Evolutionary conservation across 2,329 filamentous ascomycete genomes (phyloP).

Genomic region (Xylariomycetidae sp.): DNA sequence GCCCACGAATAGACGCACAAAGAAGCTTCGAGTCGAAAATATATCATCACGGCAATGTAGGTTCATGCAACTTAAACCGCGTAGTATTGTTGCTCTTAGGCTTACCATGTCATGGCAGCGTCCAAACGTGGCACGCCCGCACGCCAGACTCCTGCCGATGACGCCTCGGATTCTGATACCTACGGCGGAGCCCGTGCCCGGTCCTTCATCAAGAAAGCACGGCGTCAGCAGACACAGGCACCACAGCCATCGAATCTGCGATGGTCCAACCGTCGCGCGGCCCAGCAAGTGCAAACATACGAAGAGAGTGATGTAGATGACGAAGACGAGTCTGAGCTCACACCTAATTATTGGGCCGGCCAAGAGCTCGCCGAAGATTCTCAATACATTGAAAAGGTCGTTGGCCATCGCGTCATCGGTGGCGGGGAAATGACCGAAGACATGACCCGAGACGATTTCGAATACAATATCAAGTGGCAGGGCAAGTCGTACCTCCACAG

Average conservation of each 20-base stretch:
- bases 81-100: not conserved
- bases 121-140: conserved; percentile 55
- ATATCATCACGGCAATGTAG: conserved; percentile 59
- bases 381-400: conserved; percentile 83
- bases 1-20: conserved; percentile 52
- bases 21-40: conserved; percentile 60
- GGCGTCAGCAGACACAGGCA: conserved; percentile 59
- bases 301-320: conserved; percentile 62
- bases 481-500: conserved; percentile 92
- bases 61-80: conserved; percentile 24
- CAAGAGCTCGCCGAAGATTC: conserved; percentile 68
- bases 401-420: conserved; percentile 77
- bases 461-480: conserved; percentile 95
- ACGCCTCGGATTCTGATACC: conserved; percentile 65
- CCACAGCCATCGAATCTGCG: conserved; percentile 62
- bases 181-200: conserved; percentile 73
- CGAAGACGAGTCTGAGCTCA: conserved; percentile 59
- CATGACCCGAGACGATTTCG: conserved; percentile 66
- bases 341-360: conserved; percentile 63
- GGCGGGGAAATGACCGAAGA: conserved; percentile 55
- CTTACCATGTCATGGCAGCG: conserved; percentile 32
- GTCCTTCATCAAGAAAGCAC: conserved; percentile 68
- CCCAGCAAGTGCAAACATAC: conserved; percentile 58
- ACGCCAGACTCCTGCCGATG: conserved; percentile 42
- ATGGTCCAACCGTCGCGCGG: conserved; percentile 82